These are phyloP conservation scores for Magnolia sinica DNA, from an alignment of 164 flowering plant species.

Conservation along the genomic window DNA sequence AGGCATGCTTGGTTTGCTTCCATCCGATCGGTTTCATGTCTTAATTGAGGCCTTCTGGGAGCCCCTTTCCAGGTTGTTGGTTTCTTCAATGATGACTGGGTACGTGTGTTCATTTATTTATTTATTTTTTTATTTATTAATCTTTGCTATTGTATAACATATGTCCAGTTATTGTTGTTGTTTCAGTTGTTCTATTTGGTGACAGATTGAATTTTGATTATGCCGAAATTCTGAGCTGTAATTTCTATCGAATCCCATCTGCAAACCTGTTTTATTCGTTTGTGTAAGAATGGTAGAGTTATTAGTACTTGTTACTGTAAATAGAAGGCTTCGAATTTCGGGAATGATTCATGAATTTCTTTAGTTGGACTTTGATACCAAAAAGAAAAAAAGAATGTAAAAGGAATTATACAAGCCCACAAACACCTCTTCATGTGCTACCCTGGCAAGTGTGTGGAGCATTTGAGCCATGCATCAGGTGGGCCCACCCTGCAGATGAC, in stretches of 20 bases:
- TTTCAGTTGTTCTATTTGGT: background rate
- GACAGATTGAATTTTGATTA: background rate
- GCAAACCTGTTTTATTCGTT: background rate
- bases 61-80: conserved; percentile 70
- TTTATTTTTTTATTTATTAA: no score
- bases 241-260: background rate
- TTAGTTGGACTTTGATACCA: no score
- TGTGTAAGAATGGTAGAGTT: background rate
- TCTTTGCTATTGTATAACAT: background rate
- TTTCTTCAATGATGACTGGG: conserved; percentile 95
- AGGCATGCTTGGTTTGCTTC: conserved; percentile 86
- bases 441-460: no score
- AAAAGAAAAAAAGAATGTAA: no score
- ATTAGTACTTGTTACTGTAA: background rate
- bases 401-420: no score
- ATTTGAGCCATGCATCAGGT: no score
- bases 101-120: conserved; percentile 23
- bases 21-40: conserved; percentile 78
- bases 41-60: conserved; percentile 79
- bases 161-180: background rate
- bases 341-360: no score
- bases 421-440: no score
- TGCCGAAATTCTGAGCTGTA: background rate
- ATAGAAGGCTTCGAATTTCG: background rate
- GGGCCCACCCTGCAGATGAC: no score